Percentiles rank a stretch among this genome's conserved stretches.
Evolutionary conservation across 1,284 basidiomycete species (phyloP).

Genomic region (Malassezia pachydermatis): DNA sequence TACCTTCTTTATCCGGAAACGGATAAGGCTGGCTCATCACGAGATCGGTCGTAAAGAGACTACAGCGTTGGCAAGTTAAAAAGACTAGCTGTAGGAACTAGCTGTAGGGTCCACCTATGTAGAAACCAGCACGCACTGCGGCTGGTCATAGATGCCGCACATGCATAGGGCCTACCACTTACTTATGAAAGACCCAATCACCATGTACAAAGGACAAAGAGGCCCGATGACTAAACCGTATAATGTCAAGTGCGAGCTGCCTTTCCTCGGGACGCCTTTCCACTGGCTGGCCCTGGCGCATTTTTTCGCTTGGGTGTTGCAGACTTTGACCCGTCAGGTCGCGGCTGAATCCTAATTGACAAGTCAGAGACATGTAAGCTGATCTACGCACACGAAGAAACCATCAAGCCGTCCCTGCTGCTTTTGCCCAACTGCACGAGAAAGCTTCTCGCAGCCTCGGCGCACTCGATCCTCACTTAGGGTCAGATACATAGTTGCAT

Average conservation of each 20-base stretch:
- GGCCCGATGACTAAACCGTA: no score
- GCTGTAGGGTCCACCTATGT: no score
- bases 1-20: no score
- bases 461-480: conserved; percentile 86
- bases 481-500: neutral
- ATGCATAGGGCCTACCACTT: no score
- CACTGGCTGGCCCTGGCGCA: conserved; percentile 2
- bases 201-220: no score
- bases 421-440: conserved; percentile 75
- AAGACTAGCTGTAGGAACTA: no score
- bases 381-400: conserved; percentile 58
- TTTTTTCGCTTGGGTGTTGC: conserved; percentile 3
- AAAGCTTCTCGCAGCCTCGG: conserved; percentile 83
- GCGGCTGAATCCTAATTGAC: neutral
- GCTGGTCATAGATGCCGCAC: no score
- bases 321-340: neutral
- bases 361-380: neutral
- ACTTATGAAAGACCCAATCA: no score
- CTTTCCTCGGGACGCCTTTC: neutral
- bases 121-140: no score
- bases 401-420: conserved; percentile 93
- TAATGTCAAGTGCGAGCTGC: neutral
- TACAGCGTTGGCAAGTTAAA: no score
- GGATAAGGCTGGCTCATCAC: no score
- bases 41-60: no score